These are phyloP conservation scores for Lodderomyces jiufengensis DNA, from an alignment of 1,139 yeast species.

Conservation along the genomic window DNA sequence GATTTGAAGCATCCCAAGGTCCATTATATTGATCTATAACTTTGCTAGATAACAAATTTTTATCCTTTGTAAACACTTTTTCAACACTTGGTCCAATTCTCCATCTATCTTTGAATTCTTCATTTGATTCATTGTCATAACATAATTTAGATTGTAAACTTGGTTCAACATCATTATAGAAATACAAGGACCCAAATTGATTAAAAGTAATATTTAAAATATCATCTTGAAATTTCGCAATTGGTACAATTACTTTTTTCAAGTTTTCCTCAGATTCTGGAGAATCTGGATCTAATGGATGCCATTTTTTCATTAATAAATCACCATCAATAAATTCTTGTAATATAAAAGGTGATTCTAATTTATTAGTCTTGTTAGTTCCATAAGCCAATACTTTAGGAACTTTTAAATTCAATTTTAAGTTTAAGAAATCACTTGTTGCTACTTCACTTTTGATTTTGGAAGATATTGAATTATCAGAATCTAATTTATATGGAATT, in stretches of 20 bases:
- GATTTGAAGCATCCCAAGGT: slow-evolving; percentile 66
- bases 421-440: slow-evolving; percentile 72
- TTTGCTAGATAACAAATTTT: slow-evolving; percentile 42
- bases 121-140: slow-evolving; percentile 62
- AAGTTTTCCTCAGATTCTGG: slow-evolving; percentile 39
- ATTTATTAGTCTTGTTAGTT: slow-evolving; percentile 54
- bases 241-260: slow-evolving; percentile 55
- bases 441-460: slow-evolving; percentile 90
- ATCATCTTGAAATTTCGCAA: slow-evolving; percentile 57
- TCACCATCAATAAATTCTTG: slow-evolving; percentile 79
- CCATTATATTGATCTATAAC: slow-evolving; percentile 55
- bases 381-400: slow-evolving; percentile 80
- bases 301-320: slow-evolving; percentile 84
- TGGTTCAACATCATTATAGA: slow-evolving; percentile 54
- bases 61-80: slow-evolving; percentile 69
- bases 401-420: slow-evolving; percentile 52
- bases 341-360: slow-evolving; percentile 72
- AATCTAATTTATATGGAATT: slow-evolving; percentile 75
- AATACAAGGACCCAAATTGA: slow-evolving; percentile 79
- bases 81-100: slow-evolving; percentile 89
- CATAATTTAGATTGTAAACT: slow-evolving; percentile 45
- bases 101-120: slow-evolving; percentile 64
- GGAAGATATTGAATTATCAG: slow-evolving; percentile 58
- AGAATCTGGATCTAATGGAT: slow-evolving; percentile 55
- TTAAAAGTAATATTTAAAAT: slow-evolving; percentile 56